phyloP scores from a whole-genome alignment of 257 asterid species.

The Petunia secreta region DNA sequence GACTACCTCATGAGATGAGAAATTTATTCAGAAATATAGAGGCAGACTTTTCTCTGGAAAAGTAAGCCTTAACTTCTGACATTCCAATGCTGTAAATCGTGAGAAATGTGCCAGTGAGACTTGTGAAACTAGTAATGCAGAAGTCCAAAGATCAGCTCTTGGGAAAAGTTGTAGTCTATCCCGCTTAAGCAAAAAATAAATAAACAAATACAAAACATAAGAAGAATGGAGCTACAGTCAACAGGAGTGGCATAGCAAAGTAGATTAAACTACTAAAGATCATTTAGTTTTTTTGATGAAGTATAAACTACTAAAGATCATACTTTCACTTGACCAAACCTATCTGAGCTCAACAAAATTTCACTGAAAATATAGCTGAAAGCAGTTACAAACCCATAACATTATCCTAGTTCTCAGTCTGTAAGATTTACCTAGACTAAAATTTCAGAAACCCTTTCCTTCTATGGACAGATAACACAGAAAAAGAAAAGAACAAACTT shows the following conservation, averaged over 20 bases:
- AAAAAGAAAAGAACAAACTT: too few species aligned
- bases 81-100: neutral
- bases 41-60: too few species aligned
- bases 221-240: neutral
- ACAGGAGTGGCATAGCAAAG: neutral
- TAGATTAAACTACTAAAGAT: neutral
- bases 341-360: neutral
- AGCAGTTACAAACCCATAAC: too few species aligned
- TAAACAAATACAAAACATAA: neutral
- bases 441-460: neutral
- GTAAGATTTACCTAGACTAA: neutral
- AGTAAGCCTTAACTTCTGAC: neutral
- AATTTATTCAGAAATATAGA: too few species aligned
- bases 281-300: too few species aligned
- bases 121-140: neutral
- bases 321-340: neutral
- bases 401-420: neutral
- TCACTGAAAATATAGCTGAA: too few species aligned
- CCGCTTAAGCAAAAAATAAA: neutral
- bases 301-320: neutral
- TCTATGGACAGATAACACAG: neutral
- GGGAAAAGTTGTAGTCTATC: constrained; percentile 11
- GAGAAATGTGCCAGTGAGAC: neutral
- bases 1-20: too few species aligned
- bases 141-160: constrained; percentile 10